Conservation (phyloP, 768 basidiomycete genomes). For the Boletus tylopilopsis region DNA sequence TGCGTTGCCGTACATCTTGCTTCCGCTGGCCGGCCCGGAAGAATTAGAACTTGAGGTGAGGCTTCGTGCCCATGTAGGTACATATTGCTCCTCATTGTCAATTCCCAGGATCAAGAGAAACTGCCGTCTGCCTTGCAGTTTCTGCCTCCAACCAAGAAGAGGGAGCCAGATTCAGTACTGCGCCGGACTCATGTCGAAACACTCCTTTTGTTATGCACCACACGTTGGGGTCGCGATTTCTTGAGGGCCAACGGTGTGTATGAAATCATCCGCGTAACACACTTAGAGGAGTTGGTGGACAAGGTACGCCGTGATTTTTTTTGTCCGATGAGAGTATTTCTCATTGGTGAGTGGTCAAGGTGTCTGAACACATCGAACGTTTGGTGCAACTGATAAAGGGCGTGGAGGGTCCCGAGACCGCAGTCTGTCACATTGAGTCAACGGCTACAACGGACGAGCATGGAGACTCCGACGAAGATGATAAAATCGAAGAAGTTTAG, state of each 20-base stretch:
- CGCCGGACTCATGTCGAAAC: slow-evolving; percentile 88
- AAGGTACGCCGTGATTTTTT: slow-evolving; percentile 44
- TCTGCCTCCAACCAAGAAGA: slow-evolving; percentile 76
- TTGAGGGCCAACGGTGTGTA: slow-evolving; percentile 82
- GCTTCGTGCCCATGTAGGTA: neutral
- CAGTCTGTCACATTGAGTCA: slow-evolving; percentile 34
- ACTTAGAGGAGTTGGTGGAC: slow-evolving; percentile 76
- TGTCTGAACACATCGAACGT: slow-evolving; percentile 83
- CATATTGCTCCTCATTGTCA: neutral
- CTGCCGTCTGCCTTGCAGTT: slow-evolving; percentile 84
- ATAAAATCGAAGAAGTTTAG: slow-evolving; percentile 74
- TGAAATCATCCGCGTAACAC: slow-evolving; percentile 73
- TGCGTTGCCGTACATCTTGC: slow-evolving; percentile 77
- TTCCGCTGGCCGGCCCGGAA: slow-evolving; percentile 92
- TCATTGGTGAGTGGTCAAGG: slow-evolving; percentile 38
- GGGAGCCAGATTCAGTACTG: slow-evolving; percentile 74
- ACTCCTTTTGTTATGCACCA: slow-evolving; percentile 83
- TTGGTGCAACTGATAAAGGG: slow-evolving; percentile 84
- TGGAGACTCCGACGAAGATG: slow-evolving; percentile 53
- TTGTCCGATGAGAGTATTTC: neutral
- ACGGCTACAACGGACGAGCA: slow-evolving; percentile 19
- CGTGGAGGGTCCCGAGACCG: slow-evolving; percentile 56
- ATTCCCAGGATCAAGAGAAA: slow-evolving; percentile 76
- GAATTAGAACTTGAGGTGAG: slow-evolving; percentile 88
- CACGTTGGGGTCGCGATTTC: slow-evolving; percentile 82